phyloP scores from a whole-genome alignment of 1,284 basidiomycete genomes.

The Mycosarcoma mackinlayi region DNA sequence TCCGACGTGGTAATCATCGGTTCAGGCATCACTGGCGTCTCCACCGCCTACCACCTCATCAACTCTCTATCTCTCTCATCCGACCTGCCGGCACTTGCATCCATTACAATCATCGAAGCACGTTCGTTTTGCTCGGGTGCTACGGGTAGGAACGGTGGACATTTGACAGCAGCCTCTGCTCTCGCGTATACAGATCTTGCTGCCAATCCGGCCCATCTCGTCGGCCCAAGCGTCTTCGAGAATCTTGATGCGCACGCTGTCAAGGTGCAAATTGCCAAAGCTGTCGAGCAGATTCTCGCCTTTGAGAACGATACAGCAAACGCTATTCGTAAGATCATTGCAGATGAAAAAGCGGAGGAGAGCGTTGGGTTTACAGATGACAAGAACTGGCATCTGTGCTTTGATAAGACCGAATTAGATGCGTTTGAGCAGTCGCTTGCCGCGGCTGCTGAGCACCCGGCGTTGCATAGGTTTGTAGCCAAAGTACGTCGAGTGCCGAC shows the following conservation, averaged over 20 bases:
- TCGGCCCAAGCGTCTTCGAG: neutral
- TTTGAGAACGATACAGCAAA: conserved; percentile 36
- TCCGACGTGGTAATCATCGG: conserved; percentile 48
- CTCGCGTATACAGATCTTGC: conserved; percentile 46
- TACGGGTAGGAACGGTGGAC: conserved; percentile 58
- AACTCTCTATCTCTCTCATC: neutral
- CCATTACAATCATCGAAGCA: conserved; percentile 48
- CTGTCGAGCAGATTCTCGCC: conserved; percentile 35
- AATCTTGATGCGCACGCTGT: neutral
- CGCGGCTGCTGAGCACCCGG: conserved; percentile 19
- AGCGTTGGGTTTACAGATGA: conserved; percentile 31
- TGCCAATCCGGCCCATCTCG: conserved; percentile 39
- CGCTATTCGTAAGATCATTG: conserved; percentile 30
- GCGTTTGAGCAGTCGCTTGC: conserved; percentile 36
- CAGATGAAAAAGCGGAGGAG: neutral
- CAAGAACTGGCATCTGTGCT: conserved; percentile 54
- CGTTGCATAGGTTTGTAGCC: conserved; percentile 19
- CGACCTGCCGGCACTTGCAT: neutral
- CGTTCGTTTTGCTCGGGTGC: conserved; percentile 54
- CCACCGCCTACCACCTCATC: conserved; percentile 46
- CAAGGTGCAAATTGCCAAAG: neutral
- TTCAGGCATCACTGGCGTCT: conserved; percentile 51
- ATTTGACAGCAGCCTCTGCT: conserved; percentile 53
- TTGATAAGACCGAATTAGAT: conserved; percentile 29
- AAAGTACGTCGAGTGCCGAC: conserved; percentile 28